Percentiles rank a stretch among this genome's conserved stretches.
Conservation (phyloP, 1,284 basidiomycete species). For the Puccinia triticina region DNA sequence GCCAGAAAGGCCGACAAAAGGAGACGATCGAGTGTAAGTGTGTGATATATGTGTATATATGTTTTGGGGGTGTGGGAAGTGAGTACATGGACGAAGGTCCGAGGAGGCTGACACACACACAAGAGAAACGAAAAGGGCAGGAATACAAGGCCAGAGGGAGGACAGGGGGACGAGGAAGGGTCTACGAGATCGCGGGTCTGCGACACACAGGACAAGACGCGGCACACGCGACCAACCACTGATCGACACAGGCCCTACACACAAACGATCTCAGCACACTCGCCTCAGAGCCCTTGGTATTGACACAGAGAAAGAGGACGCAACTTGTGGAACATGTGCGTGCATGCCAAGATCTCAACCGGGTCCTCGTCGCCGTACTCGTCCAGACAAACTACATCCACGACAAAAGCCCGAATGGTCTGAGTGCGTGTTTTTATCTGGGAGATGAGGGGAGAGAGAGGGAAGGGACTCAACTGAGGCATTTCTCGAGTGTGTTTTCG, state of each 20-base stretch:
- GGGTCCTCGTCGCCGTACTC: conserved; percentile 2
- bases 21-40: no score
- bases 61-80: no score
- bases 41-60: no score
- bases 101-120: no score
- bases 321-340: conserved; percentile 33
- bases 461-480: conserved; percentile 24
- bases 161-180: no score
- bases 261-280: no score
- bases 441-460: neutral
- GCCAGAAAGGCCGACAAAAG: no score
- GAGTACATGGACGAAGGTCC: no score
- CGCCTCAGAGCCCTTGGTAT: no score
- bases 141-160: no score
- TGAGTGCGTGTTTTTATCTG: neutral
- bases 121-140: no score
- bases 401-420: neutral
- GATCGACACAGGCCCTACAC: conserved; percentile 15
- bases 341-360: conserved; percentile 4
- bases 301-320: no score
- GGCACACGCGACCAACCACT: conserved; percentile 10
- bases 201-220: conserved; percentile 28
- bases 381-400: conserved; percentile 17
- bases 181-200: neutral
- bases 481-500: conserved; percentile 30